A percentile compares a stretch with the other conserved stretches of the same genome.
These are phyloP conservation scores for Melaleuca quinquenervia DNA, from an alignment of 345 rosid species.

Conservation along the genomic window DNA sequence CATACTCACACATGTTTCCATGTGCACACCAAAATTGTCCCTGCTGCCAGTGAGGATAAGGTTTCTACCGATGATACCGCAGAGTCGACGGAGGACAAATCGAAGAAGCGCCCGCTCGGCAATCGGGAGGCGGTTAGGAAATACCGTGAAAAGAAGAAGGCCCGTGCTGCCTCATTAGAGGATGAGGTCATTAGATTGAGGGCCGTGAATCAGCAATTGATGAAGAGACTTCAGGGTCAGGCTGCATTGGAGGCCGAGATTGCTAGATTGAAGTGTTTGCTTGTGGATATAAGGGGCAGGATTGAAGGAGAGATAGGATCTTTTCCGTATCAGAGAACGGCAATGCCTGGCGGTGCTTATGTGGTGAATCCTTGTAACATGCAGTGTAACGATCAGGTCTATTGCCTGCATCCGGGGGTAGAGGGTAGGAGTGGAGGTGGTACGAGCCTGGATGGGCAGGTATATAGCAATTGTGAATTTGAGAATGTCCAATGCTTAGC, in stretches of 20 bases:
- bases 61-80: constrained; percentile 63
- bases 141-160: constrained; percentile 97
- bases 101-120: constrained; percentile 68
- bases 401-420: constrained; percentile 48
- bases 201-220: constrained; percentile 69
- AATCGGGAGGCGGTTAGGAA: constrained; percentile 90
- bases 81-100: constrained; percentile 49
- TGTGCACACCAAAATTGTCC: constrained; percentile 78
- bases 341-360: constrained; percentile 28
- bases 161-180: constrained; percentile 86
- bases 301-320: constrained; percentile 96
- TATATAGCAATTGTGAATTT: constrained; percentile 47
- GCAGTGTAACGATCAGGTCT: constrained; percentile 59
- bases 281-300: constrained; percentile 90
- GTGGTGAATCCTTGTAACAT: constrained; percentile 79
- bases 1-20: constrained; percentile 92
- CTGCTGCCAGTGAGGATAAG: constrained; percentile 54
- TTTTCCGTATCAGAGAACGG: constrained; percentile 83
- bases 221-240: constrained; percentile 86
- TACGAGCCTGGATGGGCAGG: constrained; percentile 31
- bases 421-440: constrained; percentile 47
- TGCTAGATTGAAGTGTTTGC: constrained; percentile 90
- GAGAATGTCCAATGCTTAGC: constrained; percentile 52
- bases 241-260: constrained; percentile 84
- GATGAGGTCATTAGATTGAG: constrained; percentile 68